Evolutionary conservation across 2,329 filamentous ascomycete genomes (phyloP).

Genomic region (Ramularia collo-cygni): DNA sequence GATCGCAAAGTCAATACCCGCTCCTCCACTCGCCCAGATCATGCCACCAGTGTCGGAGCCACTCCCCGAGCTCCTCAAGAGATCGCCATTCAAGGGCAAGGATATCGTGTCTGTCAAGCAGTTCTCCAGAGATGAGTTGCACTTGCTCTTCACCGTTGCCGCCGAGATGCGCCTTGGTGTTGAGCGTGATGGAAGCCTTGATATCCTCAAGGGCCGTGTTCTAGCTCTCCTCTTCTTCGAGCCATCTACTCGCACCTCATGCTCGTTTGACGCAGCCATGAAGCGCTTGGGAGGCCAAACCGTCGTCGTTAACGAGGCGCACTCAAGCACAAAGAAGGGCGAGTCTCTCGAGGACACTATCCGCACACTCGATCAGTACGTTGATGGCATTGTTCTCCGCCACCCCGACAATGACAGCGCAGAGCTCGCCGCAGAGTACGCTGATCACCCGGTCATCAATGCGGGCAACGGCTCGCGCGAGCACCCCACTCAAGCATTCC

Average conservation of each 20-base stretch:
- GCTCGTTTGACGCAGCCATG: constrained; percentile 97
- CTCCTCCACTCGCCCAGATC: constrained; percentile 23
- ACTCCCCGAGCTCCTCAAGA: constrained; percentile 65
- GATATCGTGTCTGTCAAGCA: constrained; percentile 90
- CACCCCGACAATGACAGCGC: constrained; percentile 80
- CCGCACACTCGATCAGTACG: constrained; percentile 87
- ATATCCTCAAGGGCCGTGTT: constrained; percentile 77
- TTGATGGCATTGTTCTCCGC: constrained; percentile 90
- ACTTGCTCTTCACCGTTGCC: constrained; percentile 90
- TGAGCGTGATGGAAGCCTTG: constrained; percentile 81
- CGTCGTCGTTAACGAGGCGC: constrained; percentile 70
- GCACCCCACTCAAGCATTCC: constrained; percentile 94
- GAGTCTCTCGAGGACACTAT: constrained; percentile 91
- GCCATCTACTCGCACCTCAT: constrained; percentile 89
- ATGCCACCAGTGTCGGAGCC: constrained; percentile 47
- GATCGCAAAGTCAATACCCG: constrained; percentile 18
- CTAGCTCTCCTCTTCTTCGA: constrained; percentile 96
- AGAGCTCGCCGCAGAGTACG: constrained; percentile 77
- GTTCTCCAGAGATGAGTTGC: constrained; percentile 79
- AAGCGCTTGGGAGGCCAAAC: constrained; percentile 89
- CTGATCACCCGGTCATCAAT: constrained; percentile 89
- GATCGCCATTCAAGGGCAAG: constrained; percentile 80
- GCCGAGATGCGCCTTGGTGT: constrained; percentile 97
- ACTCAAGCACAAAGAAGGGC: constrained; percentile 89
- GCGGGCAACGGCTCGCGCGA: constrained; percentile 93